Evolutionary conservation across 148 eudicot genomes (phyloP).

Genomic region (Beta vulgaris): DNA sequence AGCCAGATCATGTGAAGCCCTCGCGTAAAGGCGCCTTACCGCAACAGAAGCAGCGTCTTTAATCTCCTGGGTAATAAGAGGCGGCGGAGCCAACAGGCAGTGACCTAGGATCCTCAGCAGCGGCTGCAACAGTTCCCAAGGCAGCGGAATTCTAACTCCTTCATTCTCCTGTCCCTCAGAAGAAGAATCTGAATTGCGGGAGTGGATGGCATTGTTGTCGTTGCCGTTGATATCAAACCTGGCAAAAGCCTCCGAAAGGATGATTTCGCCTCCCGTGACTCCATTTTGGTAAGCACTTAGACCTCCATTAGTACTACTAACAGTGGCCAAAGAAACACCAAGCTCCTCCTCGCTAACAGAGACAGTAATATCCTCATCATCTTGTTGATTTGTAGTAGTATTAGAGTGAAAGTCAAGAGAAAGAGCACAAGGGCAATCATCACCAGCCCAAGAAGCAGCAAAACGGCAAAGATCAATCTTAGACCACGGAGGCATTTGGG

Average conservation of each 20-base stretch:
- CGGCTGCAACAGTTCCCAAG: constrained; percentile 92
- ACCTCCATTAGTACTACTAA: constrained; percentile 10
- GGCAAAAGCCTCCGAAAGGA: constrained; percentile 12
- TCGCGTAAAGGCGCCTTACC: constrained; percentile 66
- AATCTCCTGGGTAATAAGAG: constrained; percentile 51
- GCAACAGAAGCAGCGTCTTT: constrained; percentile 66
- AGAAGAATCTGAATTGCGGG: neutral
- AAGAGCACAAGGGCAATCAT: constrained; percentile 56
- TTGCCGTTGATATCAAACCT: constrained; percentile 6
- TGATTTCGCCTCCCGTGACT: neutral
- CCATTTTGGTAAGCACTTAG: constrained; percentile 17
- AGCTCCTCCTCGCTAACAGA: constrained; percentile 13
- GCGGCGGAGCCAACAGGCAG: constrained; percentile 69
- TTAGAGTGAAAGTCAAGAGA: constrained; percentile 34
- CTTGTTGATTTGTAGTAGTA: neutral
- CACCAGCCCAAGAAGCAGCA: constrained; percentile 74
- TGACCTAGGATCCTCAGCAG: constrained; percentile 78
- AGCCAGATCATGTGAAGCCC: constrained; percentile 79
- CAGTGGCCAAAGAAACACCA: constrained; percentile 7
- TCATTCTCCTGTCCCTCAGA: neutral
- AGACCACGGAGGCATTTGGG: constrained; percentile 87
- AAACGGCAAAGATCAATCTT: constrained; percentile 72
- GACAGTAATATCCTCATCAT: constrained; percentile 18
- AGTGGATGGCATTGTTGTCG: constrained; percentile 7
- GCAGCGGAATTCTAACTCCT: constrained; percentile 63